Conservation (phyloP, 2,329 filamentous ascomycete species). For the Chrysosporium keratinophilum region DNA sequence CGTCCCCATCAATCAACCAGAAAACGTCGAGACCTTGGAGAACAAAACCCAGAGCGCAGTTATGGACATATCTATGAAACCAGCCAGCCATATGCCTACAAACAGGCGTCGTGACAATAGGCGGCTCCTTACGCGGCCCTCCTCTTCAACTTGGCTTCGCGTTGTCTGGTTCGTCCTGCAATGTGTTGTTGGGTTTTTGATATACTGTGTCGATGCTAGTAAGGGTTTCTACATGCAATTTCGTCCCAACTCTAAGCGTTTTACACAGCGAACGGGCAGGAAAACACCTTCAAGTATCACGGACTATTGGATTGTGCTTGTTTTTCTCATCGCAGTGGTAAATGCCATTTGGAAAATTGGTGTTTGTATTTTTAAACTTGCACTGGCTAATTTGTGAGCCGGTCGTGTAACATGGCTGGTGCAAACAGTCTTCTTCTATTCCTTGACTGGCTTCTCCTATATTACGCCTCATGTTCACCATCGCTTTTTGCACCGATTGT, state of each 20-base stretch:
- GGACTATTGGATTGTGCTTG: background rate
- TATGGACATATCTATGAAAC: background rate
- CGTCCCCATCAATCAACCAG: background rate
- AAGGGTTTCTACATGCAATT: background rate
- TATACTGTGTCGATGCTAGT: conserved; percentile 5
- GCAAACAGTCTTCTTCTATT: background rate
- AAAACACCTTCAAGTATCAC: background rate
- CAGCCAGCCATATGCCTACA: background rate
- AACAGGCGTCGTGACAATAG: background rate
- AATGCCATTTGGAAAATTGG: background rate
- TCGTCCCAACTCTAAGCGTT: background rate
- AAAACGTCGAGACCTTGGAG: background rate
- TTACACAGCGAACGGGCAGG: background rate
- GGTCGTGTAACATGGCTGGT: background rate
- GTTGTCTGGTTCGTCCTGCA: background rate
- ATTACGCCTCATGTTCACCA: too few relatives aligned
- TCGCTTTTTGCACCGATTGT: too few relatives aligned
- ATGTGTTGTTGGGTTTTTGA: background rate
- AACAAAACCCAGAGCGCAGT: background rate
- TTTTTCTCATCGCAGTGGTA: background rate
- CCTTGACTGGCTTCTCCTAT: background rate
- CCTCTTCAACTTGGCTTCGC: background rate
- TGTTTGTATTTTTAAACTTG: conserved; percentile 6
- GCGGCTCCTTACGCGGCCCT: background rate
- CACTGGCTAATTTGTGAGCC: background rate